Conservation (phyloP, 1,139 yeast genomes). For the Zygosaccharomyces pseudobailii region DNA sequence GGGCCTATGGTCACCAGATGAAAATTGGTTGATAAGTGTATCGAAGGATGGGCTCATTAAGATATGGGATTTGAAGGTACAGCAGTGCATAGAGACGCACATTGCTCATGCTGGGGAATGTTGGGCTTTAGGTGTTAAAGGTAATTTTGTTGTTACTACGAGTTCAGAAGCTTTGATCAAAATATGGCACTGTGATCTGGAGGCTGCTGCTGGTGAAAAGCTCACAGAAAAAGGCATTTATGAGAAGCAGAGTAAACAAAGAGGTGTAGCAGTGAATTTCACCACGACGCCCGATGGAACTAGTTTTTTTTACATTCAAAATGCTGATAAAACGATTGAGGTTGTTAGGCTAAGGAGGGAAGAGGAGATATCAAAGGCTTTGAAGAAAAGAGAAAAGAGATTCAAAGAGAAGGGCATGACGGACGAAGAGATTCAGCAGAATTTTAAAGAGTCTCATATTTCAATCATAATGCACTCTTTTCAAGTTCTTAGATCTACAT, state of each 20-base stretch:
- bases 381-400: slow-evolving; percentile 74
- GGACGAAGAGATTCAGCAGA: slow-evolving; percentile 56
- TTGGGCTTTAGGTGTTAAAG: slow-evolving; percentile 65
- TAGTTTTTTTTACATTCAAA: slow-evolving; percentile 63
- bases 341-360: slow-evolving; percentile 68
- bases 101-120: slow-evolving; percentile 92
- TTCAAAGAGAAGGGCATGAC: slow-evolving; percentile 63
- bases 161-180: slow-evolving; percentile 81
- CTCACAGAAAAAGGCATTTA: slow-evolving; percentile 59
- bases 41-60: slow-evolving; percentile 89
- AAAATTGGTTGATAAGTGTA: slow-evolving; percentile 68
- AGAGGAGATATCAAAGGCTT: slow-evolving; percentile 78
- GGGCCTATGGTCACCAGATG: slow-evolving; percentile 55
- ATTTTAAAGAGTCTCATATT: slow-evolving; percentile 51
- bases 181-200: slow-evolving; percentile 68
- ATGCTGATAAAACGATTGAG: slow-evolving; percentile 78
- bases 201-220: slow-evolving; percentile 48
- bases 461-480: slow-evolving; percentile 60
- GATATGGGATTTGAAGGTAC: slow-evolving; percentile 86
- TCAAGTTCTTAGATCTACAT: slow-evolving; percentile 52
- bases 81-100: slow-evolving; percentile 91
- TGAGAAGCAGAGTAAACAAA: slow-evolving; percentile 73
- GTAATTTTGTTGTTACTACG: slow-evolving; percentile 54
- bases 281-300: slow-evolving; percentile 38
- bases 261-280: slow-evolving; percentile 63